Percentiles rank a stretch among this genome's conserved stretches.
Conservation (phyloP, 2,329 filamentous ascomycete species). For the Claviceps quebecensis region DNA sequence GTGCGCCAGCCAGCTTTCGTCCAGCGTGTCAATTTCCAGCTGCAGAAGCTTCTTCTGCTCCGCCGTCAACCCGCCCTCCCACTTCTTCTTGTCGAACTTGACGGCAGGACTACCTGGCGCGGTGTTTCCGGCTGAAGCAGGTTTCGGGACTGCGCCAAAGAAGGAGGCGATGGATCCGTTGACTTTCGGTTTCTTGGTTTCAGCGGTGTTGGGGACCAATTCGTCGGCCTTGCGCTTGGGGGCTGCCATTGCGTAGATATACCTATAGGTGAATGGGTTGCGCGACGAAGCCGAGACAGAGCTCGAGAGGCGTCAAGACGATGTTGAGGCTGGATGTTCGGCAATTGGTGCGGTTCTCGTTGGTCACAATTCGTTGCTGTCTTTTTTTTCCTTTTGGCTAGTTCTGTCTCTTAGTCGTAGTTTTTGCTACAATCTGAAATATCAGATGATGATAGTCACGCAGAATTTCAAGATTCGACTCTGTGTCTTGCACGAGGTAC, state of each 20-base stretch:
- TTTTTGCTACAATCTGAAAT: too few species aligned
- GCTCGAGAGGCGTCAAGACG: not conserved
- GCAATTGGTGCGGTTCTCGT: not conserved
- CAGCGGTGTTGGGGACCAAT: constrained; percentile 27
- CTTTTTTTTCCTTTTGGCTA: not conserved
- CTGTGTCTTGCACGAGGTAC: too few species aligned
- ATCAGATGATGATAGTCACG: too few species aligned
- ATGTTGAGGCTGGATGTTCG: too few species aligned
- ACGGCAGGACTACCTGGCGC: constrained; percentile 19
- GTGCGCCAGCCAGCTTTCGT: constrained; percentile 81
- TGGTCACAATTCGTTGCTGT: not conserved
- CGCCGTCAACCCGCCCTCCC: constrained; percentile 62
- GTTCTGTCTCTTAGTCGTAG: too few species aligned
- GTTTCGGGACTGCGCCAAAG: constrained; percentile 56
- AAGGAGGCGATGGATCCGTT: constrained; percentile 80
- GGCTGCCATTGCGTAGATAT: constrained; percentile 30
- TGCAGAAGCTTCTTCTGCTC: constrained; percentile 75
- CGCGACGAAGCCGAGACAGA: not conserved
- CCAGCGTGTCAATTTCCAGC: constrained; percentile 82
- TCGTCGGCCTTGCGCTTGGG: constrained; percentile 52
- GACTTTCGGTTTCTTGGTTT: constrained; percentile 57
- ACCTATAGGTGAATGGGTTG: not conserved
- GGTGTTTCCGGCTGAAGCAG: constrained; percentile 14
- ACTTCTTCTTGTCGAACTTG: constrained; percentile 80
- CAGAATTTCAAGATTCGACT: too few species aligned